Evolutionary conservation across 1,139 yeast genomes (phyloP), one percentile per base, ranked within the genome.

Genomic region (Yamadazyma taylorii): DNA sequence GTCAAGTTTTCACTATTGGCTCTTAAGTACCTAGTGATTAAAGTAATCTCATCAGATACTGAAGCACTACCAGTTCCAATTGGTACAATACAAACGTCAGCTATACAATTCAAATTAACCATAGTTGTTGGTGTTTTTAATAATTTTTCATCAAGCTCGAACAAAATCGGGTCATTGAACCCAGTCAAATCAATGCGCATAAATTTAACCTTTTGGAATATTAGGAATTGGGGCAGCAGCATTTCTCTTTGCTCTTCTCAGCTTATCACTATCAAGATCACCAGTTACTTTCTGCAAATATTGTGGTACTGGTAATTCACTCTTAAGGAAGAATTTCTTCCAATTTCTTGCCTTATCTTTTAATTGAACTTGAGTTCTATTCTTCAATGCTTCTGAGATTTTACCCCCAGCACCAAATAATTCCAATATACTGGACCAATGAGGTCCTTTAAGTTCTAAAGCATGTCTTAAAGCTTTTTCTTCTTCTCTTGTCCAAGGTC

Each of bases 341-440:
- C 96, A 85, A 55, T 92, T 92, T 47, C 97, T 75, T 0, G 97
- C 97, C 56, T 92, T 92, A 57, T 92, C 98, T 57, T 92, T 92
- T 41, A 92, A 71, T 58, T 90, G 97, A 10, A 90, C 89, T 55
- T 89, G 95, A 10, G 85, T 82, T 54, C 97, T 72, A 54, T 88
- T 86, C 58, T 87, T 90, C 48, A 92, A 70, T 2, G 82, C 80
- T 58, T 92, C 97, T 19, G 84, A 81, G 17, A 85, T 74, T 33
- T 83, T 76, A 4, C 98, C 98, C 7, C 97, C 97, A 7, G 95
- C 85, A 0, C 98, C 98, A 57, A 85, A 86, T 17, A 85, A 66
- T 52, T 87, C 96, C 33, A 89, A 62, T 38, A 92, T 92, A 39
- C 85, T 85, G 1, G 95, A 75, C 98, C 98, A 92, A 48, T 83